Evolutionary conservation across 345 rosid species (phyloP).

Genomic region (Mercurialis annua): DNA sequence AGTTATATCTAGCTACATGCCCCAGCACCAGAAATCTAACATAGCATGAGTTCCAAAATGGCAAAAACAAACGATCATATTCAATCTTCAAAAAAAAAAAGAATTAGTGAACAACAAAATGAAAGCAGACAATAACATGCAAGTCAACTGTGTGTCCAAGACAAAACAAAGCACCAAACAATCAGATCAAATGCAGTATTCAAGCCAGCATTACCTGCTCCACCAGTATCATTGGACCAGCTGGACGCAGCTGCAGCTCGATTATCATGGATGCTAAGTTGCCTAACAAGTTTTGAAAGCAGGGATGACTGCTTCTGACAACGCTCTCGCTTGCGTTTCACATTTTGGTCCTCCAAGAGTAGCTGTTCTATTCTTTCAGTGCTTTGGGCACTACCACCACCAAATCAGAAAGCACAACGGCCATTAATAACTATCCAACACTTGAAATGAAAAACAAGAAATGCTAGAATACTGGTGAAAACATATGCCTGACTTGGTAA

Average conservation of each 20-base stretch:
- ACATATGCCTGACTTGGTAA: background rate
- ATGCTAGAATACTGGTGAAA: background rate
- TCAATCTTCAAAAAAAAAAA: too few relatives aligned
- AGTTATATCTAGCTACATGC: too few relatives aligned
- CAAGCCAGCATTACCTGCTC: constrained; percentile 40
- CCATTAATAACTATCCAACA: background rate
- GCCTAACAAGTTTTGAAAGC: constrained; percentile 75
- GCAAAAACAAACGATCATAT: too few relatives aligned
- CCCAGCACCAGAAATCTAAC: too few relatives aligned
- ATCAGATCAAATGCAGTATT: background rate
- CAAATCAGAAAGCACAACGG: constrained; percentile 1
- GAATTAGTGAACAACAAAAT: too few relatives aligned
- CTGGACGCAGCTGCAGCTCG: constrained; percentile 82
- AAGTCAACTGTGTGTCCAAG: background rate
- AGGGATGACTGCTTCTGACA: constrained; percentile 81
- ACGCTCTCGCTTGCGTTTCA: constrained; percentile 70
- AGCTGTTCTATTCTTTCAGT: constrained; percentile 71
- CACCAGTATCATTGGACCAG: constrained; percentile 51
- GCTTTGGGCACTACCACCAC: constrained; percentile 65
- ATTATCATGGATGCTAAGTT: constrained; percentile 86
- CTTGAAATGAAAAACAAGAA: background rate
- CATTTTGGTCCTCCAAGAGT: constrained; percentile 89
- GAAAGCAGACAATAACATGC: background rate
- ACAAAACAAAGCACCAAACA: background rate
- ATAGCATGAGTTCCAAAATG: too few relatives aligned